Conservation (phyloP, 768 basidiomycete genomes). For the Ephemerocybe angulata region DNA sequence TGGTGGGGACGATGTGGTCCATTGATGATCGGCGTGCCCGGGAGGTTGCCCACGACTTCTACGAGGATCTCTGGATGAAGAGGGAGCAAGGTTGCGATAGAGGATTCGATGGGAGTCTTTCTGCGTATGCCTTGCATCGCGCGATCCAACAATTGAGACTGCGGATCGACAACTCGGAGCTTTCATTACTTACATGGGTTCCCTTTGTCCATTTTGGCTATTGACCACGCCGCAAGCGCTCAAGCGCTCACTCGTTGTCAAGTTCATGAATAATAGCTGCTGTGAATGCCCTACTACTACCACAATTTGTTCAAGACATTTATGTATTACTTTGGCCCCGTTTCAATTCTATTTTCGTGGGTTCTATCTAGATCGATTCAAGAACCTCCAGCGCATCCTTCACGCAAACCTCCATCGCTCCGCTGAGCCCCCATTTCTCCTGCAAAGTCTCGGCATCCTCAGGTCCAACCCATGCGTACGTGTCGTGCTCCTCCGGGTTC, state of each 20-base stretch:
- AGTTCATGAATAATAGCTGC: too few relatives aligned
- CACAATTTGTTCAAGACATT: too few relatives aligned
- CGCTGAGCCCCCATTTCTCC: neutral
- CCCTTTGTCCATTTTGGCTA: neutral
- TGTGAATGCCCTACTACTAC: too few relatives aligned
- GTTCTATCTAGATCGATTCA: too few relatives aligned
- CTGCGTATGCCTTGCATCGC: conserved; percentile 3
- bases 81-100: neutral
- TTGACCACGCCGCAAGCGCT: too few relatives aligned
- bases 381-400: neutral
- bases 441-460: neutral
- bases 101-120: neutral
- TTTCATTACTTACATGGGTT: neutral
- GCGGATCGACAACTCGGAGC: neutral
- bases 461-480: conserved; percentile 10
- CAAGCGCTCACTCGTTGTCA: too few relatives aligned
- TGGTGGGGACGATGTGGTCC: conserved; percentile 39
- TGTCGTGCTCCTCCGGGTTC: conserved; percentile 11
- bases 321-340: too few relatives aligned
- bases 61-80: neutral
- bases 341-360: too few relatives aligned
- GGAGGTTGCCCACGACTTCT: conserved; percentile 11
- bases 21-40: conserved; percentile 18
- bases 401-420: neutral
- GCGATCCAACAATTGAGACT: neutral